Conservation (phyloP, 2,329 filamentous ascomycete genomes). For the Cladosporium sp. region DNA sequence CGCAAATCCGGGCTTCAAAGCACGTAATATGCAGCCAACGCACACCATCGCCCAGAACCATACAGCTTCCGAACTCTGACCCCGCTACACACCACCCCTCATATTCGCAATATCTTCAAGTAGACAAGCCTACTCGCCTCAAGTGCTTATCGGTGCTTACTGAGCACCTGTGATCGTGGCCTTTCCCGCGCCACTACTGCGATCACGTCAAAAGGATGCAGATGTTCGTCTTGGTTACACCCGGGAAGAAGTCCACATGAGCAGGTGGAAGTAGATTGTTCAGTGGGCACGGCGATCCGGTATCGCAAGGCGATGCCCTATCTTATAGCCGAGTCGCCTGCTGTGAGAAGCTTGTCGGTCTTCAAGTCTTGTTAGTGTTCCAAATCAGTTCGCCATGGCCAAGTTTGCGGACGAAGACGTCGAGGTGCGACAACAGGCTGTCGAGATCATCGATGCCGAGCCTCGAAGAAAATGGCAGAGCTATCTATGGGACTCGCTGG, state of each 20-base stretch:
- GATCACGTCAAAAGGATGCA: background rate
- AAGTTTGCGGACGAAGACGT: background rate
- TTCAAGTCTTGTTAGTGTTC: background rate
- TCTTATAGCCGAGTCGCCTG: background rate
- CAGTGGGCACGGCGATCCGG: background rate
- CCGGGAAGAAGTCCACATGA: background rate
- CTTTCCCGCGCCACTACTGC: background rate
- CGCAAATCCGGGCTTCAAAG: background rate
- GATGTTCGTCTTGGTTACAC: background rate
- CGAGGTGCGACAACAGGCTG: conserved; percentile 1
- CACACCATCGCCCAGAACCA: background rate
- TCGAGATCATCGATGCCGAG: conserved; percentile 9
- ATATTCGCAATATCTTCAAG: background rate
- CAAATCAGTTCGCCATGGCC: background rate
- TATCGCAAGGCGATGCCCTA: background rate
- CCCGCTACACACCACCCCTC: background rate
- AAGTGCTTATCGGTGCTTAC: conserved; percentile 5
- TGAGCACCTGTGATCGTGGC: background rate
- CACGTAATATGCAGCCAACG: conserved; percentile 1
- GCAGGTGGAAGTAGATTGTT: background rate
- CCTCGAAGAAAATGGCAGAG: conserved; percentile 40
- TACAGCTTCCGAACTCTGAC: background rate
- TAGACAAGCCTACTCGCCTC: background rate
- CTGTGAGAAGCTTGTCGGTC: background rate
- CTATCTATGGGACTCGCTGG: conserved; percentile 52